Evolutionary conservation across 2,329 filamentous ascomycete genomes (phyloP), one percentile per base, ranked within the genome.

Genomic region (Chrysoporthe austroafricana): DNA sequence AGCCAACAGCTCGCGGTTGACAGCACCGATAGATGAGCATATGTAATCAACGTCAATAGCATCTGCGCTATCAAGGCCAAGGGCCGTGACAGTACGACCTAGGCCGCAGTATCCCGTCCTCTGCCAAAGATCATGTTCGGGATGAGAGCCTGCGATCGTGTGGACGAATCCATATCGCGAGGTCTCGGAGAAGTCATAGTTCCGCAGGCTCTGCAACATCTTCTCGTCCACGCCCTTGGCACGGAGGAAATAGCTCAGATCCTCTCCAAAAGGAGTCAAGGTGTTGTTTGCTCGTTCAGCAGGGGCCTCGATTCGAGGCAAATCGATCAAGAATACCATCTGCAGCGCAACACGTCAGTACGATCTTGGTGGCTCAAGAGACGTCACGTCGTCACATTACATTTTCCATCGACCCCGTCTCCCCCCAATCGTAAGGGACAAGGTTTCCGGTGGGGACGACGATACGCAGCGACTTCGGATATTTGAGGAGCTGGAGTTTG

Each of bases 401-500:
- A 77, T 97, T 97, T 78, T 97, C 94, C 89, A 97, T 91, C 2
- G 89, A 79, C 7, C 92, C 92, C 1, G 84, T 85, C 76, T 96
- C 93, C 11, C 94, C 95, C 94, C 96, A 98, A 76, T 99, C 95
- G 73, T 92, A 93, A 8, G 88, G 84, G 14, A 91, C 89, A 61
- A 97, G 81, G 73, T 99, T 99, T 1, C 94, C 96, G 3, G 91
- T 95, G 0, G 96, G 94, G 1, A 98, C 83, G 1, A 91, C 95
- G 57, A 99, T 84, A 7, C 96, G 88, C 18, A 97, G 79, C 76
- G 94, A 89, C 1, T 80, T 80, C 0, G 86, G 80, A 73, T 93
- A 92, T 73, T 94, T 95, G n/a, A 98, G 84, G 1, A 98, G 79
- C 85, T 97, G 94, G 56, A 98, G 83, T 76, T 99, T 98, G 62